These are phyloP conservation scores for Intubia oerlemansii DNA, from an alignment of 2,329 filamentous ascomycete species.

Conservation along the genomic window DNA sequence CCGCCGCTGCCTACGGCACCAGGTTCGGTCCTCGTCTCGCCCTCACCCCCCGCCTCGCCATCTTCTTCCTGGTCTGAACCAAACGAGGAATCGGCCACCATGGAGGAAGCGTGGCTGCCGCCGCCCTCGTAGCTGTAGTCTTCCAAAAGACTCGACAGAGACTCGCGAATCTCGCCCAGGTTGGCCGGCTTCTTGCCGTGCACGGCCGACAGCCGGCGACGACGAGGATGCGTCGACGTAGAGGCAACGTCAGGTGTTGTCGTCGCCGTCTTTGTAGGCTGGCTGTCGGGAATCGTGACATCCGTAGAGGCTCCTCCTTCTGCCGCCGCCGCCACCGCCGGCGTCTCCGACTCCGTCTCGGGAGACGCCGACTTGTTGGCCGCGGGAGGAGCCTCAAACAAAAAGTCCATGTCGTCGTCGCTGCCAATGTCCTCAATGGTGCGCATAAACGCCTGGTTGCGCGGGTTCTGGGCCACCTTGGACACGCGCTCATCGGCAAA, in stretches of 20 bases:
- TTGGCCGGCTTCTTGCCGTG: constrained; percentile 47
- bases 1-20: constrained; percentile 3
- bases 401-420: constrained; percentile 58
- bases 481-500: constrained; percentile 76
- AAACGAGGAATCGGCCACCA: constrained; percentile 20
- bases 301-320: no score
- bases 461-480: constrained; percentile 74
- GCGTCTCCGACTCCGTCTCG: background rate
- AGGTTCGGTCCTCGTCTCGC: no score
- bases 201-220: constrained; percentile 30
- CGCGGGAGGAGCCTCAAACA: constrained; percentile 18
- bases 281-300: constrained; percentile 7
- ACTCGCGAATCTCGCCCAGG: constrained; percentile 62
- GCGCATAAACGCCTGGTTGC: constrained; percentile 74
- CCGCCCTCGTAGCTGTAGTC: constrained; percentile 29
- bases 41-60: constrained; percentile 20
- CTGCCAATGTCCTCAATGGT: constrained; percentile 67
- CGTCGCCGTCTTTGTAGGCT: background rate
- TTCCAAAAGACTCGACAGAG: constrained; percentile 66
- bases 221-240: constrained; percentile 10
- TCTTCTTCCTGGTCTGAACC: constrained; percentile 22
- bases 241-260: constrained; percentile 14
- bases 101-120: constrained; percentile 19
- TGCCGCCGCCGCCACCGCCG: no score
- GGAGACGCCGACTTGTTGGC: background rate